These are phyloP conservation scores for Hondaea fermentalgiana DNA, from an alignment of 108 stramenopile genomes.

Conservation along the genomic window DNA sequence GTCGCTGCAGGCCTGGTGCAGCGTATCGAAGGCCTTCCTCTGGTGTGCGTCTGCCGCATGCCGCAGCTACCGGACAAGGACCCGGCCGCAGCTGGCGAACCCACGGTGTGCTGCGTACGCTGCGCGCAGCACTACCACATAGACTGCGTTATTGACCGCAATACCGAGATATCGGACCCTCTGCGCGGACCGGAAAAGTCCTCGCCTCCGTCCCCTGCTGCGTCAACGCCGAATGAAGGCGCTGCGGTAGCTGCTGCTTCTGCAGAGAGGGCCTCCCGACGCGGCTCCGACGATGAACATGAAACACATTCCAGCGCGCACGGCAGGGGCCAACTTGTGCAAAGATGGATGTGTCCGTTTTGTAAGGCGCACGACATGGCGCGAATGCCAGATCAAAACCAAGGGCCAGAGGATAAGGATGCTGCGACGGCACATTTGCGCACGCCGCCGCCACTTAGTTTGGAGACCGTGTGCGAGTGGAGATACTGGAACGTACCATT, in stretches of 20 bases:
- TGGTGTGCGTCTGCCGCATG: not conserved
- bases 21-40: not conserved
- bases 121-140: not conserved
- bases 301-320: not conserved
- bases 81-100: not conserved
- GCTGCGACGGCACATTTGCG: not conserved
- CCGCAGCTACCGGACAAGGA: not conserved
- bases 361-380: not conserved
- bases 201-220: not conserved
- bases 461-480: not conserved
- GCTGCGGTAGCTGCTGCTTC: not conserved
- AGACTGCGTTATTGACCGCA: not conserved
- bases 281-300: not conserved
- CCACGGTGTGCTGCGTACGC: not conserved
- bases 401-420: not conserved
- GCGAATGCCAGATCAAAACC: not conserved
- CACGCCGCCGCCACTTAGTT: not conserved
- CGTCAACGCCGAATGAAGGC: not conserved
- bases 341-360: not conserved
- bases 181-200: not conserved
- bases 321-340: not conserved
- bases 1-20: not conserved
- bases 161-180: not conserved
- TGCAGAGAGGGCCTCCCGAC: not conserved
- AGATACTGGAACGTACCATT: not conserved